These are phyloP conservation scores for Solidago caesia DNA, from an alignment of 129 eudicot genomes.

Conservation along the genomic window DNA sequence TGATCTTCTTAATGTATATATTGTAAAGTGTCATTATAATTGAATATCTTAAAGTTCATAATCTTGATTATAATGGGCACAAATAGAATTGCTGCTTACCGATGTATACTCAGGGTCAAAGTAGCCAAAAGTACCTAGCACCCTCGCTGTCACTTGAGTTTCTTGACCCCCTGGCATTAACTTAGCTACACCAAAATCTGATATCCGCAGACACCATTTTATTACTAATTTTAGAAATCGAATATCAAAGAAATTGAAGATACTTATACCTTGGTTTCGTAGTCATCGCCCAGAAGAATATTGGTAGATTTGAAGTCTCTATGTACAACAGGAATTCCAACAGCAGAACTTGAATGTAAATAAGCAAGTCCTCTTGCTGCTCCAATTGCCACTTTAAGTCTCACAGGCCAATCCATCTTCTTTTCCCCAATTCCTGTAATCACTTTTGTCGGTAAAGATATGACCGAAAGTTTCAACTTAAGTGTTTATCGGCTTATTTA, in stretches of 20 bases:
- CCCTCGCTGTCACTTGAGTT: conserved; percentile 75
- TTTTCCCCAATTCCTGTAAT: conserved; percentile 69
- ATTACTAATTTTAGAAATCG: conserved; percentile 4
- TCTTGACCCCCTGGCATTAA: conserved; percentile 98
- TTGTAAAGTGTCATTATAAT: not conserved
- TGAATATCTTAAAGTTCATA: conserved; percentile 7
- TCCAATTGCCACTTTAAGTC: conserved; percentile 93
- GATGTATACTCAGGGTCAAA: conserved; percentile 97
- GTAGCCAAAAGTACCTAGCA: conserved; percentile 96
- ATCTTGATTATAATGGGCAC: not conserved
- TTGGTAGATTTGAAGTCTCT: conserved; percentile 99
- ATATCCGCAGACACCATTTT: conserved; percentile 52
- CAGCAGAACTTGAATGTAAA: conserved; percentile 88
- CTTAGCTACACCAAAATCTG: conserved; percentile 95
- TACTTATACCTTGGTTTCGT: conserved; percentile 77
- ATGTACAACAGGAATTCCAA: conserved; percentile 94
- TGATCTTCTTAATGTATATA: not conserved
- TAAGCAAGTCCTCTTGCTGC: conserved; percentile 98
- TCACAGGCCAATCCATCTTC: conserved; percentile 90
- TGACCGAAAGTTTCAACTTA: not conserved
- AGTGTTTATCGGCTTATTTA: too few relatives aligned
- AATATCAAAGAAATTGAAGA: not conserved
- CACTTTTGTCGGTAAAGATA: conserved; percentile 6
- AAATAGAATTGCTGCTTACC: conserved; percentile 47
- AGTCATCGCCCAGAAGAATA: conserved; percentile 68